Evolutionary conservation across 2,329 filamentous ascomycete species (phyloP).

Genomic region (Xylaria sp.): DNA sequence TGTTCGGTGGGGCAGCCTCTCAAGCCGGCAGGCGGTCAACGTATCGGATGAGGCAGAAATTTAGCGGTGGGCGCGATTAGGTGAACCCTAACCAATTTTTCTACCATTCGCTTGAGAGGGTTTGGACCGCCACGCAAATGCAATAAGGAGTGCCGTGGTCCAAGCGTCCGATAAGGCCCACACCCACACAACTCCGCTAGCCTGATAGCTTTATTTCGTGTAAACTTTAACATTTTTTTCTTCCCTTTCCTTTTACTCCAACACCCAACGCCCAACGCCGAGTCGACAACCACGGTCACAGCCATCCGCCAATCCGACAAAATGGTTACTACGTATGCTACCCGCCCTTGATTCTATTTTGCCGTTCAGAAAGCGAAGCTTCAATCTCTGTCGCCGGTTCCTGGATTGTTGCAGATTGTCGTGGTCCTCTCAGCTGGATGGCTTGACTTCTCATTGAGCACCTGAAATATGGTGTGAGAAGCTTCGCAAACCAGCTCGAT

Average conservation of each 20-base stretch:
- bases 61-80: constrained; percentile 35
- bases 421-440: constrained; percentile 84
- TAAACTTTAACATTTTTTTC: constrained; percentile 25
- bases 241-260: constrained; percentile 34
- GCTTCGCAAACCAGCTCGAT: constrained; percentile 79
- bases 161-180: constrained; percentile 29
- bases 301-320: constrained; percentile 49
- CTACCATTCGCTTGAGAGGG: constrained; percentile 36
- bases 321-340: constrained; percentile 53
- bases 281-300: constrained; percentile 47
- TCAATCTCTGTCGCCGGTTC: constrained; percentile 57
- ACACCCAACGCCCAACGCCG: constrained; percentile 40
- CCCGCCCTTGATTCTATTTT: constrained; percentile 58
- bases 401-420: constrained; percentile 76
- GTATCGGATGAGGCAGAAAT: constrained; percentile 40
- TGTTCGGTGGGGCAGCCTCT: constrained; percentile 35
- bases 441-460: constrained; percentile 54
- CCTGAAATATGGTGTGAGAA: constrained; percentile 47
- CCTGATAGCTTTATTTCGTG: constrained; percentile 30
- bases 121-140: constrained; percentile 7
- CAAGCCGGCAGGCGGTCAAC: constrained; percentile 41
- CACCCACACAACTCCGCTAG: constrained; percentile 30
- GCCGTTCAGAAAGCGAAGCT: constrained; percentile 53
- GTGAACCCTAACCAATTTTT: constrained; percentile 42
- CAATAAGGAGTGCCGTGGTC: constrained; percentile 11